phyloP scores from a whole-genome alignment of 164 flowering plant genomes.

The Santalum album region DNA sequence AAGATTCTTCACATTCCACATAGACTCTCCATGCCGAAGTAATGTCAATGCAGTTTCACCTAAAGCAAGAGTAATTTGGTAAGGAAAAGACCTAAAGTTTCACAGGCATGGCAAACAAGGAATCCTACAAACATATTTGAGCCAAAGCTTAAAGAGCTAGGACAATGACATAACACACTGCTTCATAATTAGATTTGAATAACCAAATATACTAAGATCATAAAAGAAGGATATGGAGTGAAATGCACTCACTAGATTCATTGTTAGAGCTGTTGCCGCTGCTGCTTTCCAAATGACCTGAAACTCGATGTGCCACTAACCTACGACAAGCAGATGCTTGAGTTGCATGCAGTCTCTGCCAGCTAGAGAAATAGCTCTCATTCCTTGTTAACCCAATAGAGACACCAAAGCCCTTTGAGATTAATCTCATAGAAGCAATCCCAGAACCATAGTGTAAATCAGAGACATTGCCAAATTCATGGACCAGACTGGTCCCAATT shows the following conservation, averaged over 20 bases:
- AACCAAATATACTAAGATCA: too few relatives aligned
- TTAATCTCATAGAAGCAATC: neutral
- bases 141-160: too few relatives aligned
- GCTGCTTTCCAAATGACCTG: neutral
- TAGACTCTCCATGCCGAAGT: slow-evolving; percentile 5
- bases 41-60: slow-evolving; percentile 1
- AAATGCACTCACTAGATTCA: neutral
- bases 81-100: too few relatives aligned
- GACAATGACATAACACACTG: neutral
- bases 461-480: neutral
- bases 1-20: slow-evolving; percentile 6
- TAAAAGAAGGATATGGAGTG: neutral
- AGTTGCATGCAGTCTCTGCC: neutral
- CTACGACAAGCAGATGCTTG: neutral
- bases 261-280: neutral
- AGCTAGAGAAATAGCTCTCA: neutral
- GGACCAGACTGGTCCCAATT: neutral
- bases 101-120: too few relatives aligned
- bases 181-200: too few relatives aligned
- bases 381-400: neutral
- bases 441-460: neutral
- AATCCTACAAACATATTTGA: too few relatives aligned
- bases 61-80: neutral
- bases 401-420: neutral
- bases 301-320: neutral